These are phyloP conservation scores for Hymenoscyphus fraxineus DNA, from an alignment of 2,329 filamentous ascomycete species.

Conservation along the genomic window DNA sequence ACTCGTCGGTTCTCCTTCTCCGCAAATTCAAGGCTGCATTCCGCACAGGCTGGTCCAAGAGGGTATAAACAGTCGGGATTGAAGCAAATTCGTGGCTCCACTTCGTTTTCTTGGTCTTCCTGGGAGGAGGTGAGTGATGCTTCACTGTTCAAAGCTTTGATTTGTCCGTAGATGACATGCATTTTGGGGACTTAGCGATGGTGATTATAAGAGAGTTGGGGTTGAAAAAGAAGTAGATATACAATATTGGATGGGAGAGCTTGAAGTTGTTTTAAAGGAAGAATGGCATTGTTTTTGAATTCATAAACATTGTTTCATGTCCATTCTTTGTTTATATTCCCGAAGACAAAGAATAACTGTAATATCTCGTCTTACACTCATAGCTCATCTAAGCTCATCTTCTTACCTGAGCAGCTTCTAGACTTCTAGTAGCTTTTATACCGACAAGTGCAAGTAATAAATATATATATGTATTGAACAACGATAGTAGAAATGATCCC, in stretches of 20 bases:
- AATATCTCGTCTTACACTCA: too few species aligned
- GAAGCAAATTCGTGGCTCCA: conserved; percentile 17
- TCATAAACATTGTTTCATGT: neutral
- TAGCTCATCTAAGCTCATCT: too few species aligned
- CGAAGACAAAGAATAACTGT: neutral
- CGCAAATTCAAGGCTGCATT: conserved; percentile 4
- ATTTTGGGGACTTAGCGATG: neutral
- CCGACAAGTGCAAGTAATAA: neutral
- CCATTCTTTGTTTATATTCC: neutral
- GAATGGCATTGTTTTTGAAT: neutral
- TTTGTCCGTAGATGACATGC: neutral
- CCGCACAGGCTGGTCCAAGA: conserved; percentile 13
- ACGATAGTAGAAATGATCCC: neutral
- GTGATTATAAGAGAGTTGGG: neutral
- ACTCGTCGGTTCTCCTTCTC: neutral
- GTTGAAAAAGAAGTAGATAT: neutral
- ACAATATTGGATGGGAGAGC: neutral
- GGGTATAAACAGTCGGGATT: conserved; percentile 17
- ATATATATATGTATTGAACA: neutral
- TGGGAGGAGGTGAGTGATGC: conserved; percentile 5
- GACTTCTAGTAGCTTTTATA: too few species aligned
- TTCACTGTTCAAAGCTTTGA: conserved; percentile 10
- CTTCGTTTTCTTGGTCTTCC: neutral
- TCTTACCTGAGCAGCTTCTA: too few species aligned
- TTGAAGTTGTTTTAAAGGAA: neutral